These are phyloP conservation scores for Hemileccinum impolitum DNA, from an alignment of 768 basidiomycete genomes.

Conservation along the genomic window DNA sequence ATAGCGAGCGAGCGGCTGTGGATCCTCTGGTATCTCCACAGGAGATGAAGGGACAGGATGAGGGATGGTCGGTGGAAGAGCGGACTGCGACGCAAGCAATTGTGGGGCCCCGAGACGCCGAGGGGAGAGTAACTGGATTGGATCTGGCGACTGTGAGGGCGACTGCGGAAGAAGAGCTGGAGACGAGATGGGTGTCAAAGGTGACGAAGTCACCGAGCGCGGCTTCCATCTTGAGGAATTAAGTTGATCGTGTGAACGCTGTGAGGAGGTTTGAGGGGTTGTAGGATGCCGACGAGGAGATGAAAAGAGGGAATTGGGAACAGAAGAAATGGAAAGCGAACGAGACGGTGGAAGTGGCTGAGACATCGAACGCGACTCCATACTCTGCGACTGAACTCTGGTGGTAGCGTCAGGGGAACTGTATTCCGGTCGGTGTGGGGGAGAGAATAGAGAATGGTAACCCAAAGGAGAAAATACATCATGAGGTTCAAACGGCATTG, in stretches of 20 bases:
- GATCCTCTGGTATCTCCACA: slow-evolving; percentile 15
- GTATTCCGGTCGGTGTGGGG: slow-evolving; percentile 5
- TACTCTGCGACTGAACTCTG: not conserved
- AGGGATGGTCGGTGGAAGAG: slow-evolving; percentile 1
- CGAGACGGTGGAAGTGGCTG: slow-evolving; percentile 3
- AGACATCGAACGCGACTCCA: slow-evolving; percentile 1
- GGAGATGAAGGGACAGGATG: slow-evolving; percentile 2
- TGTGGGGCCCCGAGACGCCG: not conserved
- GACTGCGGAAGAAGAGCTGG: slow-evolving; percentile 4
- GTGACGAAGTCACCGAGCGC: slow-evolving; percentile 9
- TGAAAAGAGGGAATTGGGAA: slow-evolving; percentile 13
- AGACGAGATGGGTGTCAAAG: slow-evolving; percentile 22
- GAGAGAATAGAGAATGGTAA: slow-evolving; percentile 21
- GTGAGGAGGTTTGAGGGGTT: slow-evolving; percentile 19
- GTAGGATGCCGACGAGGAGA: slow-evolving; percentile 11
- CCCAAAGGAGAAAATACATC: slow-evolving; percentile 6
- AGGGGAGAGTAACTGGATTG: slow-evolving; percentile 15
- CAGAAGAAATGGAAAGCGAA: slow-evolving; percentile 15
- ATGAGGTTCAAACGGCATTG: not conserved
- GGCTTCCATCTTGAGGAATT: not conserved
- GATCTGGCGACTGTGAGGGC: slow-evolving; percentile 22
- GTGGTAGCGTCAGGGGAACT: not conserved
- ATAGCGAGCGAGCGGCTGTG: slow-evolving; percentile 38
- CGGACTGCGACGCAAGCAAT: not conserved
- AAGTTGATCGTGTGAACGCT: slow-evolving; percentile 1